phyloP scores from a whole-genome alignment of 441 rosid species.

The Iberis amara region DNA sequence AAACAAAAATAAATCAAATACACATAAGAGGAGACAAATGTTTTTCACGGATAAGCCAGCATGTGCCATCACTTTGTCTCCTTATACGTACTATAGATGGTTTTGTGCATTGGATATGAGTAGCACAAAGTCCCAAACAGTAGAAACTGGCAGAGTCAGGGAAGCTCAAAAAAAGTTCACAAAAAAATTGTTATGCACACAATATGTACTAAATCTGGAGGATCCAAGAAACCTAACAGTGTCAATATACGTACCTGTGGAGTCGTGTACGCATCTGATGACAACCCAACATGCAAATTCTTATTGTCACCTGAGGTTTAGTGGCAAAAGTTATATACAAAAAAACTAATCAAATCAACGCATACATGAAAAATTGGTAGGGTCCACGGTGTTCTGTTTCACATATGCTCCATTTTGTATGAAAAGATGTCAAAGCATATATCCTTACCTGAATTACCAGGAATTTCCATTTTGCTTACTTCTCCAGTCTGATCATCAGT shows the following conservation, averaged over 20 bases:
- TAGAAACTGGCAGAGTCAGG: slow-evolving; percentile 4
- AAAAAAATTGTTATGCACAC: not conserved
- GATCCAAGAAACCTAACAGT: not conserved
- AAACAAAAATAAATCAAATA: slow-evolving; percentile 3
- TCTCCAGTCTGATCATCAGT: slow-evolving; percentile 52
- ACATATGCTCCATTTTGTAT: slow-evolving; percentile 20
- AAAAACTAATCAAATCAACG: not conserved
- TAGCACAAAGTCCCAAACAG: slow-evolving; percentile 1
- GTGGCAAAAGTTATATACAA: not conserved
- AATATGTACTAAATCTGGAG: not conserved
- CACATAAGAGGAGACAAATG: not conserved
- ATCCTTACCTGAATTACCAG: slow-evolving; percentile 47
- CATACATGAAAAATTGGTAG: slow-evolving; percentile 1
- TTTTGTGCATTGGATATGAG: not conserved
- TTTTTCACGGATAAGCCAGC: not conserved
- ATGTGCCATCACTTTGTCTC: not conserved
- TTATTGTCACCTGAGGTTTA: slow-evolving; percentile 46
- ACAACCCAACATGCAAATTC: slow-evolving; percentile 50
- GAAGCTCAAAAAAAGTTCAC: slow-evolving; percentile 5
- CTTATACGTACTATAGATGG: not conserved
- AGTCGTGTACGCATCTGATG: slow-evolving; percentile 43
- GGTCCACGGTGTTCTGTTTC: slow-evolving; percentile 15
- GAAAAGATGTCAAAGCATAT: slow-evolving; percentile 36
- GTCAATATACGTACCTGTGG: slow-evolving; percentile 41
- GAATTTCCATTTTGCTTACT: slow-evolving; percentile 54